Evolutionary conservation across 2,329 filamentous ascomycete species (phyloP), one percentile per base, ranked within the genome.

Genomic region (Coniella lustricola): DNA sequence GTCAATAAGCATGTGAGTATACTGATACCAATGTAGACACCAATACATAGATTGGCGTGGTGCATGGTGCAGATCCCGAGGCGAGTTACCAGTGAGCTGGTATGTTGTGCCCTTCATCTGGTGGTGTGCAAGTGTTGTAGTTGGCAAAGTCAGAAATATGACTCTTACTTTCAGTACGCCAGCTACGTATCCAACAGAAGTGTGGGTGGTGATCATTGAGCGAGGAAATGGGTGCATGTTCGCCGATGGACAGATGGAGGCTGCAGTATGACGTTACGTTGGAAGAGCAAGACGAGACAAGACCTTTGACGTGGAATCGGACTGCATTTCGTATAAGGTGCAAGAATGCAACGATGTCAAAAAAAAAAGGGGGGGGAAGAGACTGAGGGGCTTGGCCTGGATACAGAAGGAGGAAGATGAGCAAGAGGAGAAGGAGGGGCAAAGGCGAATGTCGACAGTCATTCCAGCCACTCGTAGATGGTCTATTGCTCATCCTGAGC

Each of bases 231-330:
- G 13, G n/a, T 35, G 33, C 12, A 16, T 14, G 33, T 35, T 35
- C 16, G 12, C 13, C 5, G n/a, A 35, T 35, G 33, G 21, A 31
- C 13, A 4, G n/a, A 35, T 35, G 33, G 21, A 31, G 29, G 45
- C 43, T 31, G 50, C 50, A 52, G 43, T 39, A 52, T 52, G 50
- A 52, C 50, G 50, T 52, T 45, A 32, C 25, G 37, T 18, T 21
- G 20, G 21, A n/a, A 29, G 37, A 29, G 25, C 25, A 29, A 10
- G 10, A 29, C 5, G 5, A 29, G 25, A 29, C 17, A 17, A 20
- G 32, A 18, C 33, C 25, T 20, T 52, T 44, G 50, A 47, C 43
- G 46, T 47, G 50, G 50, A 52, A 42, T 52, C 39, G 42, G 50
- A 47, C 44, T 37, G 50, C 47, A 41, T 22, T 38, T 10, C 39